A percentile compares a stretch with the other conserved stretches of the same genome.
These are phyloP conservation scores for Candolleomyces eurysporus DNA, from an alignment of 768 basidiomycete species.

Conservation along the genomic window DNA sequence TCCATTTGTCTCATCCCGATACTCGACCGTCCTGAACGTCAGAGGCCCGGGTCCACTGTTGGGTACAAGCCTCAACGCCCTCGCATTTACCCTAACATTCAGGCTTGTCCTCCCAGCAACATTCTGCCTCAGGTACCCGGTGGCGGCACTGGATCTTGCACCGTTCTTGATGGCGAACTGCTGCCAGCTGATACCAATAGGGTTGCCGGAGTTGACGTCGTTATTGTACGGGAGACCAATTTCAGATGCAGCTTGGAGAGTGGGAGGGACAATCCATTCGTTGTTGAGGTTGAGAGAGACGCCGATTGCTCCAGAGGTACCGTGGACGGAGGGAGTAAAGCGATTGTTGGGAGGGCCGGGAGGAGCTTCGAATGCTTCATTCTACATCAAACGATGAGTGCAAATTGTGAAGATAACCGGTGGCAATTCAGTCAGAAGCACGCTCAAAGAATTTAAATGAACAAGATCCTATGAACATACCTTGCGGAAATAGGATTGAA, in stretches of 20 bases:
- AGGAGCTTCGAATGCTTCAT: slow-evolving; percentile 15
- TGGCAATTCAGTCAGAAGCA: no score
- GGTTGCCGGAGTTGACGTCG: slow-evolving; percentile 7
- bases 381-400: background rate
- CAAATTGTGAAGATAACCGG: no score
- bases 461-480: no score
- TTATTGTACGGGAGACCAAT: slow-evolving; percentile 19
- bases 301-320: slow-evolving; percentile 24
- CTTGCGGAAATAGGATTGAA: no score
- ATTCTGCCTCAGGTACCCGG: slow-evolving; percentile 23
- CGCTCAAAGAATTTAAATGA: no score
- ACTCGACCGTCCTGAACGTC: slow-evolving; percentile 20
- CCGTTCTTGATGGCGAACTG: slow-evolving; percentile 4
- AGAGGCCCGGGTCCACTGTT: slow-evolving; percentile 11
- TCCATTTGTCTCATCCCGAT: slow-evolving; percentile 9
- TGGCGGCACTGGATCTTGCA: slow-evolving; percentile 21
- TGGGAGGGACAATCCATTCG: slow-evolving; percentile 30
- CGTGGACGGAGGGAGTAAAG: slow-evolving; percentile 32
- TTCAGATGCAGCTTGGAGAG: slow-evolving; percentile 5
- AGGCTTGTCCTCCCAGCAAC: slow-evolving; percentile 24
- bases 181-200: slow-evolving; percentile 8
- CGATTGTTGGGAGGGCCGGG: slow-evolving; percentile 7
- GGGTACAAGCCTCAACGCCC: slow-evolving; percentile 24
- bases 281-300: slow-evolving; percentile 26
- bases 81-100: slow-evolving; percentile 26